Conservation (phyloP, 257 asterid species). For the Ligustrum vulgare region DNA sequence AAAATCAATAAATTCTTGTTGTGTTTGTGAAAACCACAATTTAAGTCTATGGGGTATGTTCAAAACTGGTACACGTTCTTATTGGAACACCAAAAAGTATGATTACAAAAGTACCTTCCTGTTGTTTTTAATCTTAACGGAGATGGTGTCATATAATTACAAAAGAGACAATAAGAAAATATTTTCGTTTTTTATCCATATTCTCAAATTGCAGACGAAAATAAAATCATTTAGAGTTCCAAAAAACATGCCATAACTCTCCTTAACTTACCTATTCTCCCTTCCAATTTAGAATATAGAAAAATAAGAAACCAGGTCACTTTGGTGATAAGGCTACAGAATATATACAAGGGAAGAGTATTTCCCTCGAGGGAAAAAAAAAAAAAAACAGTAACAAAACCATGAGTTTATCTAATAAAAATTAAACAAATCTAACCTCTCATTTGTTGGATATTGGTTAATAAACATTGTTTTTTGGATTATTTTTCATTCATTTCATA, state of each 20-base stretch:
- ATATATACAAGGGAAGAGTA: too few species aligned
- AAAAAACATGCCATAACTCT: too few species aligned
- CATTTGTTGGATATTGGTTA: too few species aligned
- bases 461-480: too few species aligned
- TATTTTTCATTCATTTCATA: too few species aligned
- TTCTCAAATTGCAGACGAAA: neutral
- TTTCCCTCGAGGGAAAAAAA: neutral
- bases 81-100: neutral
- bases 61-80: too few species aligned
- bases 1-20: too few species aligned
- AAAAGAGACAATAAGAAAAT: neutral
- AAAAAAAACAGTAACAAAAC: neutral
- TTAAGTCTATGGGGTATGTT: neutral
- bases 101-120: neutral
- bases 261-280: neutral
- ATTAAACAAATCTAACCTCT: slow-evolving; percentile 2
- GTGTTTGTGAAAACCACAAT: neutral
- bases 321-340: neutral
- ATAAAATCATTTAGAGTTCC: neutral
- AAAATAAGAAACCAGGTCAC: neutral
- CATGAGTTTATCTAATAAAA: neutral
- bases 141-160: too few species aligned
- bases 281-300: neutral
- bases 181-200: neutral
- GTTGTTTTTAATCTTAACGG: too few species aligned